phyloP scores from a whole-genome alignment of 257 asterid genomes.

The Paulownia fortunei region DNA sequence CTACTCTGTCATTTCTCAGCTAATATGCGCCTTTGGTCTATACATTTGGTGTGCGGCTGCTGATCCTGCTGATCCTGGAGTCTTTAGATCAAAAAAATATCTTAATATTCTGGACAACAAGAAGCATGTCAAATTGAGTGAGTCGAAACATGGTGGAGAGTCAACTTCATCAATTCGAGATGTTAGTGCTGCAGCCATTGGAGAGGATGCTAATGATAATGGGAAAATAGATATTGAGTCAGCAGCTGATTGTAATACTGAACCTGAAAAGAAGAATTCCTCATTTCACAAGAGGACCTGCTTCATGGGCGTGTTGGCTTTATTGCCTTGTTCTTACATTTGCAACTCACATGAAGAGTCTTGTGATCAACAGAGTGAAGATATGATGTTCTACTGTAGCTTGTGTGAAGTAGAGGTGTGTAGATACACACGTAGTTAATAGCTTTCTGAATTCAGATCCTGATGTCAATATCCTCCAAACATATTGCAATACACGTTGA shows the following conservation, averaged over 20 bases:
- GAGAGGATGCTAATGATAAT: constrained; percentile 46
- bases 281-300: constrained; percentile 36
- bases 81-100: constrained; percentile 85
- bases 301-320: constrained; percentile 48
- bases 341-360: constrained; percentile 64
- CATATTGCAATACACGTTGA: no score
- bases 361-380: constrained; percentile 83
- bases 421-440: background rate
- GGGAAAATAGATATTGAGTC: constrained; percentile 44
- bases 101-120: constrained; percentile 55
- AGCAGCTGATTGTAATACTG: constrained; percentile 45
- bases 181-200: constrained; percentile 50
- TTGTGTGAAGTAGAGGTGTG: constrained; percentile 98
- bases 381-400: constrained; percentile 99
- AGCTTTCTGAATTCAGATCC: background rate
- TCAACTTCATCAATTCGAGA: constrained; percentile 62
- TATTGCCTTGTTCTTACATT: constrained; percentile 75
- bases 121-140: constrained; percentile 43
- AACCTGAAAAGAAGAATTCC: constrained; percentile 40
- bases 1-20: constrained; percentile 49
- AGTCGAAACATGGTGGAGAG: constrained; percentile 66
- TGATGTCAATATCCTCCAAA: background rate
- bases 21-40: constrained; percentile 73
- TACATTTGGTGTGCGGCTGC: constrained; percentile 96
- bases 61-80: constrained; percentile 97